phyloP scores from a whole-genome alignment of 1,139 yeast genomes.

The Nakaseomyces bracarensis region DNA sequence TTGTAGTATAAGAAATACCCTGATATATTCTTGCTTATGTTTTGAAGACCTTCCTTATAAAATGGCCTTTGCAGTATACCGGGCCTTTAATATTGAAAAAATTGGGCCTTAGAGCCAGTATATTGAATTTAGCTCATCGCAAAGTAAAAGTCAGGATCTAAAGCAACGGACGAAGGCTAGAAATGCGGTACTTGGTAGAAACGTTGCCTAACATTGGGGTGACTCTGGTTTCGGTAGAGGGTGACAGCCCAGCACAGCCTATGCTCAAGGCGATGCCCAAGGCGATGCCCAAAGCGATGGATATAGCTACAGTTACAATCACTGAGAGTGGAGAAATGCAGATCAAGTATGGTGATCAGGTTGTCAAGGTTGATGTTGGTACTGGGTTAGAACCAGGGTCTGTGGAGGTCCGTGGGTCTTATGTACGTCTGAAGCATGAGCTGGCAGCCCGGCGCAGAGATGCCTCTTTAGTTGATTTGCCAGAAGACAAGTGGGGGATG shows the following conservation, averaged over 20 bases:
- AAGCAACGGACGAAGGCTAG: too few species aligned
- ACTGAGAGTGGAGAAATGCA: not conserved
- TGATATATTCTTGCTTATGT: too few species aligned
- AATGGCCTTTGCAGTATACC: too few species aligned
- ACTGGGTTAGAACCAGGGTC: slow-evolving; percentile 6
- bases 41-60: too few species aligned
- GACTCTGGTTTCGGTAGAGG: not conserved
- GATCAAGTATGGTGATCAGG: not conserved
- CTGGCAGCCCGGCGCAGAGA: not conserved
- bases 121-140: too few species aligned
- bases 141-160: too few species aligned
- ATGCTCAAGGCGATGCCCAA: too few species aligned
- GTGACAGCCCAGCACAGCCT: too few species aligned
- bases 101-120: too few species aligned
- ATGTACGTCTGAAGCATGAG: not conserved
- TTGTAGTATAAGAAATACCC: too few species aligned
- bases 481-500: slow-evolving; percentile 2
- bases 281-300: slow-evolving; percentile 1
- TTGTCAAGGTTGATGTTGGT: not conserved
- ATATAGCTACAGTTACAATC: too few species aligned
- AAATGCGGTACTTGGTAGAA: slow-evolving; percentile 31
- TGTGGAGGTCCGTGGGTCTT: not conserved
- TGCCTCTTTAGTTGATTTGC: not conserved
- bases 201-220: slow-evolving; percentile 28
- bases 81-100: too few species aligned